These are phyloP conservation scores for Neurospora sp. DNA, from an alignment of 495 filamentous ascomycete genomes.

Conservation along the genomic window DNA sequence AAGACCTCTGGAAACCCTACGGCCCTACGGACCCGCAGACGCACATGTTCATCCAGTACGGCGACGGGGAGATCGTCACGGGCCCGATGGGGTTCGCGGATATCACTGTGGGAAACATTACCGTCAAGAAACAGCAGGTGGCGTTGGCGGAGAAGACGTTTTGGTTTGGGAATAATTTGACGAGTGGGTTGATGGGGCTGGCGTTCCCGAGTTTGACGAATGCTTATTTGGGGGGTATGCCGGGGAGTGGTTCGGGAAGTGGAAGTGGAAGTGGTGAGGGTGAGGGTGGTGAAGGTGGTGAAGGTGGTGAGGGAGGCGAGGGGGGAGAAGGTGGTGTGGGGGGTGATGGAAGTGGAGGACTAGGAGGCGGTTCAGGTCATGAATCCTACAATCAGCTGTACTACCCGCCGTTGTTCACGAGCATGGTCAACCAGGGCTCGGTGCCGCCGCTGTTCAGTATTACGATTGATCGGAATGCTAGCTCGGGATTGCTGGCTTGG, in stretches of 20 bases:
- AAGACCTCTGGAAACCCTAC: slow-evolving; percentile 13
- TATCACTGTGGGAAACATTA: slow-evolving; percentile 46
- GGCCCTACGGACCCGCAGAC: slow-evolving; percentile 21
- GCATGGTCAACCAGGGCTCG: slow-evolving; percentile 42
- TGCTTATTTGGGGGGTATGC: slow-evolving; percentile 13
- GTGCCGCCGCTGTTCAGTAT: slow-evolving; percentile 48
- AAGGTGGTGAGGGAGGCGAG: background rate
- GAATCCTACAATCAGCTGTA: slow-evolving; percentile 20
- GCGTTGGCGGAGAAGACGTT: slow-evolving; percentile 26
- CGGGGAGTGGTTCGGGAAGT: background rate
- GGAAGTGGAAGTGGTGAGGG: too few relatives aligned
- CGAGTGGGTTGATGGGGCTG: slow-evolving; percentile 51
- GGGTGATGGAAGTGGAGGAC: background rate
- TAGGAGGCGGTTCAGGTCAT: slow-evolving; percentile 19
- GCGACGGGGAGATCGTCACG: slow-evolving; percentile 44
- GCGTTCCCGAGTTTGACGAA: slow-evolving; percentile 49
- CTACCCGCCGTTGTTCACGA: slow-evolving; percentile 50
- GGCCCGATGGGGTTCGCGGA: slow-evolving; percentile 49
- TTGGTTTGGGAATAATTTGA: slow-evolving; percentile 37
- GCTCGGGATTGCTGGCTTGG: slow-evolving; percentile 38
- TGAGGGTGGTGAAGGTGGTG: background rate
- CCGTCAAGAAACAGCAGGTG: slow-evolving; percentile 40
- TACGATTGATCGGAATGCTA: slow-evolving; percentile 32
- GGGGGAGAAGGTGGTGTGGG: background rate
- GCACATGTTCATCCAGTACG: slow-evolving; percentile 52